A percentile compares a stretch with the other conserved stretches of the same genome.
Evolutionary conservation across 805 yeast genomes (phyloP).

Genomic region (Saccharomycopsis malanga): DNA sequence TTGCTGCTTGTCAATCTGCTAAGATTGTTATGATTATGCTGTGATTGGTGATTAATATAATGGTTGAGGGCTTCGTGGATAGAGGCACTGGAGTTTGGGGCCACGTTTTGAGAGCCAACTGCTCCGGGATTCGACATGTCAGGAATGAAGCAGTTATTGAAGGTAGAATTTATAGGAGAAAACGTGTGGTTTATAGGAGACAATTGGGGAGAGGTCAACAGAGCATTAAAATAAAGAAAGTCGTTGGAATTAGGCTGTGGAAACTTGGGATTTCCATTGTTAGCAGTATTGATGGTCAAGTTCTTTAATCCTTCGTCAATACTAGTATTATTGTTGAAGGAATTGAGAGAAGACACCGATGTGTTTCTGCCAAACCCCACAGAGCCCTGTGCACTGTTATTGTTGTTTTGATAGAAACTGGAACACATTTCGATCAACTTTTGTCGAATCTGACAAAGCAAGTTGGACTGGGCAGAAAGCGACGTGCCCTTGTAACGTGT

Average conservation of each 20-base stretch:
- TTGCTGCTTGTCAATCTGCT: background rate
- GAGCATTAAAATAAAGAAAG: constrained; percentile 2
- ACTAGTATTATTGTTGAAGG: constrained; percentile 1
- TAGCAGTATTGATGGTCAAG: constrained; percentile 6
- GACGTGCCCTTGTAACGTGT: constrained; percentile 18
- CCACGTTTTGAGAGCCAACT: background rate
- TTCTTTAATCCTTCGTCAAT: constrained; percentile 11
- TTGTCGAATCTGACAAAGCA: constrained; percentile 33
- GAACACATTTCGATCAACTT: constrained; percentile 26
- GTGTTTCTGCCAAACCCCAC: background rate
- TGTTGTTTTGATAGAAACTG: constrained; percentile 1
- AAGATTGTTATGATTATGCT: background rate
- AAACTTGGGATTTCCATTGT: background rate
- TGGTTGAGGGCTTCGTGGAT: constrained; percentile 14
- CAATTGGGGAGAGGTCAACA: constrained; percentile 14
- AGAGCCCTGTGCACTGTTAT: background rate
- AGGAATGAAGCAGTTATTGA: constrained; percentile 15
- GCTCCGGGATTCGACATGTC: constrained; percentile 6
- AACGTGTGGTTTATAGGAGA: constrained; percentile 19
- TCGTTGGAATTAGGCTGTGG: background rate
- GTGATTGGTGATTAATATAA: constrained; percentile 8
- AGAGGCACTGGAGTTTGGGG: constrained; percentile 3
- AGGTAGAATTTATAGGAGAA: constrained; percentile 18
- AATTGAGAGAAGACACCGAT: constrained; percentile 14
- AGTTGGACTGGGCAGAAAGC: constrained; percentile 5